phyloP scores from a whole-genome alignment of 2,329 filamentous ascomycete species.

The Calonectria fujianensis region DNA sequence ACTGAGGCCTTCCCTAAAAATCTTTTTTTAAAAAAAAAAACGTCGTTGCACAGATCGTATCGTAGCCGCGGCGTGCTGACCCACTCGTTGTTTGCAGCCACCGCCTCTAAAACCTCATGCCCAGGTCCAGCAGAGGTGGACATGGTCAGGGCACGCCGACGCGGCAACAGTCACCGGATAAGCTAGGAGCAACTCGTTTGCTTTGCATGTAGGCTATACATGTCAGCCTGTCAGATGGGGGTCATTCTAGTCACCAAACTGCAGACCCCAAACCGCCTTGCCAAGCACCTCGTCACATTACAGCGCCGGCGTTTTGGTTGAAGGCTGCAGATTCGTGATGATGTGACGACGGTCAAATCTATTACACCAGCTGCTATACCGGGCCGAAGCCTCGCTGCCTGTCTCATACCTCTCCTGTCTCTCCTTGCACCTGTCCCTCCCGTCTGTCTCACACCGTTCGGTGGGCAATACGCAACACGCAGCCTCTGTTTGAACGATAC shows the following conservation, averaged over 20 bases:
- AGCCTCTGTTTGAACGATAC: neutral
- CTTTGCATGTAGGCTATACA: no score
- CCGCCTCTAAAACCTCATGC: neutral
- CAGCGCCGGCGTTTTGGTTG: neutral
- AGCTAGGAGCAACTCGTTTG: neutral
- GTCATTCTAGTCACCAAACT: neutral
- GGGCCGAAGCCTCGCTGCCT: neutral
- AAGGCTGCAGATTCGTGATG: neutral
- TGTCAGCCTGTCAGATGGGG: neutral
- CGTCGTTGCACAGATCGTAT: neutral
- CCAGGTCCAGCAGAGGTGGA: neutral
- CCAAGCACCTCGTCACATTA: neutral
- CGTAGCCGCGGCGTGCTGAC: neutral
- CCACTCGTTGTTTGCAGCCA: slow-evolving; percentile 1
- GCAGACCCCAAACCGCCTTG: neutral
- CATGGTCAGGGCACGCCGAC: neutral
- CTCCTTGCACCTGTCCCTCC: neutral
- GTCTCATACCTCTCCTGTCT: slow-evolving; percentile 2
- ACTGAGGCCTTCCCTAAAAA: neutral
- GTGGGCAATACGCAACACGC: neutral
- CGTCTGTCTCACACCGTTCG: neutral
- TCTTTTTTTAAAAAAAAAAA: neutral
- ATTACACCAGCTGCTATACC: neutral
- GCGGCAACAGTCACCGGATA: neutral
- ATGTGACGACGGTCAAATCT: slow-evolving; percentile 2